Base-by-base conservation (phyloP, 23 red algal genomes). In the Pyropia yezoensis region DNA sequence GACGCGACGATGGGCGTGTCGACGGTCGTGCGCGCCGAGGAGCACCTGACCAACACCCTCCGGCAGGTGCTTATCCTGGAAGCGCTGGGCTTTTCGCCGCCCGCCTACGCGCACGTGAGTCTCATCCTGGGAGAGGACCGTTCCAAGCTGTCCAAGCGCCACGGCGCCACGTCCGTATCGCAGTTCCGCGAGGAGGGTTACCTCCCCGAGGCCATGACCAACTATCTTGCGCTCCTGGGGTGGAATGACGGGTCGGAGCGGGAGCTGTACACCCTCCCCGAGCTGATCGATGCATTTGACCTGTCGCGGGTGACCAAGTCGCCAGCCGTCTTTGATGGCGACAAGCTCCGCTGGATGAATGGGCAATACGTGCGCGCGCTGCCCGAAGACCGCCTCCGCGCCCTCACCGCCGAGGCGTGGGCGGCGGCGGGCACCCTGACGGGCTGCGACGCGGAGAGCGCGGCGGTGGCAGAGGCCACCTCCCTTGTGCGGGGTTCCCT, bases 161-260 rank as follows among this genome's bases (percentile, higher is more conserved):
- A 96, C 69, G 92, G 92, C 18, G 92, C 92, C 33, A 90, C 92
- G 30, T 80, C 71, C 33, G 74, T 89, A 20, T 79, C 82, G 24
- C 92, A 90, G 58, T 96, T 89, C 56, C 76, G 82, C 23, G 60
- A 78, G 50, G 77, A 89, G 56, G 92, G 92, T 28, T 96, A 89
- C 74, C 66, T 96, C 19, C 92, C 92, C 17, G 86, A 85, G 71
- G 92, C 92, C 0, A 90, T 96, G 83, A 69, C 81, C 33, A 96
- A 96, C 60, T 96, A 96, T 60, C 58, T 96, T 73, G 92, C 92
- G 23, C 75, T 78, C 18, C 70, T 96, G 3, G 92, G 92, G 33
- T 96, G 92, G 92, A 89, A 96, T 72, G 92, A 96, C 71, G 92
- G 92, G 33, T 90, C 92, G 22, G 86, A 89, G 54, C 61, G 82